These are phyloP conservation scores for Roridomyces roridus DNA, from an alignment of 768 basidiomycete genomes.

Conservation along the genomic window DNA sequence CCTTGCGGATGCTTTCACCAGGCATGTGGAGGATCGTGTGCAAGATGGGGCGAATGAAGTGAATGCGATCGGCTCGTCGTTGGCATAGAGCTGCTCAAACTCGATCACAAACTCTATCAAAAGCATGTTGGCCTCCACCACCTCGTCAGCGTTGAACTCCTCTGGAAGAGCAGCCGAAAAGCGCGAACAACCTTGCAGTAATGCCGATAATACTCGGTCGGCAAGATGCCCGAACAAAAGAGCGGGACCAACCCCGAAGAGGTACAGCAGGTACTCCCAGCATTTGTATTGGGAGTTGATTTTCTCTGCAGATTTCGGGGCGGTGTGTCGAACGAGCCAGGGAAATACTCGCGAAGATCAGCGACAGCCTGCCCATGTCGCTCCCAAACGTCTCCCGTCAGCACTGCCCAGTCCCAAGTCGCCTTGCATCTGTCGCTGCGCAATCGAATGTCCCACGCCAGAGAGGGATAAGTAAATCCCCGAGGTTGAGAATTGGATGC, in stretches of 20 bases:
- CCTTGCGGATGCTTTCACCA: conserved; percentile 21
- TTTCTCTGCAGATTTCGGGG: conserved; percentile 36
- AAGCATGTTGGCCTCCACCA: conserved; percentile 16
- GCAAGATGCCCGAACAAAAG: conserved; percentile 25
- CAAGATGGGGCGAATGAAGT: conserved; percentile 32
- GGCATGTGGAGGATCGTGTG: conserved; percentile 33
- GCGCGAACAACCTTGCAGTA: conserved; percentile 28
- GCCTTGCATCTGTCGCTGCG: conserved; percentile 13
- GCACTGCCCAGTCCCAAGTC: conserved; percentile 29
- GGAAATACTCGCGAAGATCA: conserved; percentile 25
- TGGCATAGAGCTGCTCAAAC: conserved; percentile 35
- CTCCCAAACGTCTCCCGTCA: conserved; percentile 24
- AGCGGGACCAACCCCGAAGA: conserved; percentile 30
- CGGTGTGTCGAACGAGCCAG: conserved; percentile 30
- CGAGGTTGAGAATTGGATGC: conserved; percentile 33
- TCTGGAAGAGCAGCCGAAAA: conserved; percentile 26
- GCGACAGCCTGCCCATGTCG: conserved; percentile 30
- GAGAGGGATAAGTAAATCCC: conserved; percentile 29
- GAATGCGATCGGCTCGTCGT: conserved; percentile 23
- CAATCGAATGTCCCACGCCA: conserved; percentile 31
- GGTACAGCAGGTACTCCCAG: conserved; percentile 27
- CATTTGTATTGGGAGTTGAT: conserved; percentile 34
- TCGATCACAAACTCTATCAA: conserved; percentile 29
- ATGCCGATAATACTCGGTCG: conserved; percentile 25
- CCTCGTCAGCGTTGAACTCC: conserved; percentile 12